phyloP scores from a whole-genome alignment of 306 rosid genomes.

The Lathyrus sativus region DNA sequence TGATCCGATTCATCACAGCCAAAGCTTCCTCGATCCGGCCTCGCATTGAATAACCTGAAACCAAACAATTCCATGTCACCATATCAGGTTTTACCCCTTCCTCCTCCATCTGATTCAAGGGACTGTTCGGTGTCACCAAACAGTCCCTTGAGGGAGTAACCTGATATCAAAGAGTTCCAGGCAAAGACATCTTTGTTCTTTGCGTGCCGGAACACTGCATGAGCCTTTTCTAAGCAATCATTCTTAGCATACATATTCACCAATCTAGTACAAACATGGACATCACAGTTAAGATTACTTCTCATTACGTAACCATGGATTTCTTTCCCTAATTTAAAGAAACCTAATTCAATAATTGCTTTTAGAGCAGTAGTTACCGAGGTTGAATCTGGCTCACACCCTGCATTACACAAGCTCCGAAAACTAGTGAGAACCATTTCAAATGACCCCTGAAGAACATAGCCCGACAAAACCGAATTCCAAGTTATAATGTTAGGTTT shows the following conservation, averaged over 20 bases:
- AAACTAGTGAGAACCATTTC: conserved; percentile 46
- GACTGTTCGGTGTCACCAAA: conserved; percentile 52
- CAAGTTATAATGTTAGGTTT: conserved; percentile 70
- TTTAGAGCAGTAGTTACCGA: conserved; percentile 66
- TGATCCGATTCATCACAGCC: conserved; percentile 48
- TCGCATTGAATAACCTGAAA: conserved; percentile 62
- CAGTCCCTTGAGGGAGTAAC: conserved; percentile 61
- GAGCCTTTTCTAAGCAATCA: conserved; percentile 52
- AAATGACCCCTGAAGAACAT: conserved; percentile 53
- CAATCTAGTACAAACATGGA: conserved; percentile 58
- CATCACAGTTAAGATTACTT: conserved; percentile 59
- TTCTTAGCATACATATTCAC: conserved; percentile 72
- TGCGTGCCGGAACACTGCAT: conserved; percentile 46
- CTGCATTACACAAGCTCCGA: conserved; percentile 47
- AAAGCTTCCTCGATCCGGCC: conserved; percentile 60
- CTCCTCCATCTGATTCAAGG: conserved; percentile 46
- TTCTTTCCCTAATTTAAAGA: conserved; percentile 56
- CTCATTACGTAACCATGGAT: conserved; percentile 63
- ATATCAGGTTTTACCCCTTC: conserved; percentile 63
- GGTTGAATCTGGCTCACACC: conserved; percentile 59
- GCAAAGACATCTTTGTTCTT: conserved; percentile 59
- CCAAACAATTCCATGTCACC: conserved; percentile 72
- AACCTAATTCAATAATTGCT: conserved; percentile 53
- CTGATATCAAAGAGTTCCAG: conserved; percentile 74
- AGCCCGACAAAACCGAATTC: conserved; percentile 75